Conservation (phyloP, 2,329 filamentous ascomycete genomes). For the Apiospora koreana region DNA sequence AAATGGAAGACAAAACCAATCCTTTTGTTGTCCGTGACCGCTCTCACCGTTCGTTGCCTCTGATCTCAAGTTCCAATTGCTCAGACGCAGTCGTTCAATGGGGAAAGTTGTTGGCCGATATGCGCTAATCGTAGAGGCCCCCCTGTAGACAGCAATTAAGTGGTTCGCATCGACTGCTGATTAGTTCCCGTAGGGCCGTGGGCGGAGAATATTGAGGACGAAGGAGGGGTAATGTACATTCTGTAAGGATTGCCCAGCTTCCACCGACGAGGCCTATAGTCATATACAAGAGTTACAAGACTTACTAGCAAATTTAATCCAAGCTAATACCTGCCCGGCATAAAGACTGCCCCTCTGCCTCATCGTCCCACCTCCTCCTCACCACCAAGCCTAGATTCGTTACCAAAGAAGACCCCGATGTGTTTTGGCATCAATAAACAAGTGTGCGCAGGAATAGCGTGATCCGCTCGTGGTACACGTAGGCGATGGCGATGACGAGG, state of each 20-base stretch:
- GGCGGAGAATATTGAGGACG: background rate
- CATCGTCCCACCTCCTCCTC: slow-evolving; percentile 1
- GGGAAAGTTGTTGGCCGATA: background rate
- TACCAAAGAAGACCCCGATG: background rate
- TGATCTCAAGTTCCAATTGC: background rate
- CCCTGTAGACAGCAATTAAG: slow-evolving; percentile 1
- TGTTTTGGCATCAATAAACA: background rate
- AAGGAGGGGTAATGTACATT: slow-evolving; percentile 3
- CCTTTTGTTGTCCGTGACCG: slow-evolving; percentile 5
- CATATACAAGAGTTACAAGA: background rate
- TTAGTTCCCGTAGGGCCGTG: background rate
- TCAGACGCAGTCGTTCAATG: background rate
- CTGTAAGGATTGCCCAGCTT: background rate
- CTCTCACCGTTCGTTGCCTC: background rate
- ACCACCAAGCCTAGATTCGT: background rate
- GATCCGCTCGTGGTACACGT: background rate
- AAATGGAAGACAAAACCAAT: background rate
- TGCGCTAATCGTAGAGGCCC: background rate
- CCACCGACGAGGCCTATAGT: background rate
- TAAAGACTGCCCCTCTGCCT: background rate
- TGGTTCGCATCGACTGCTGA: slow-evolving; percentile 1
- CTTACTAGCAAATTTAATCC: background rate
- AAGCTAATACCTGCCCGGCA: background rate
- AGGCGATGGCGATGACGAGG: background rate
- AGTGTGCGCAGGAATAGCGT: background rate